Evolutionary conservation across 257 asterid genomes (phyloP).

Genomic region (Solanum peruvianum): DNA sequence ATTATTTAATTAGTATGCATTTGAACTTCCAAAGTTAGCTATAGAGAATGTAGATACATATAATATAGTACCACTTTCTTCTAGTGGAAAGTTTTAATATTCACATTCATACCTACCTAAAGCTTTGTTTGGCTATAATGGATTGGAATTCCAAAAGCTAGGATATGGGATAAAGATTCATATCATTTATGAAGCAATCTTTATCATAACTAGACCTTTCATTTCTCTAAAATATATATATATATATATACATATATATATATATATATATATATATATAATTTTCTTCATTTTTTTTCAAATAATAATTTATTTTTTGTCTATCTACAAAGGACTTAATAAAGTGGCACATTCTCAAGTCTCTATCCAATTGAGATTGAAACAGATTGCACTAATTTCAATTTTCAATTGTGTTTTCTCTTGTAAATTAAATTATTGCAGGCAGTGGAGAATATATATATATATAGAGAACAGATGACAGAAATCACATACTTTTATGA

Average conservation of each 20-base stretch:
- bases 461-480: too few species aligned
- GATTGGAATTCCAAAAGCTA: constrained; percentile 1
- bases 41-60: background rate
- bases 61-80: background rate
- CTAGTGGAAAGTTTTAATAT: background rate
- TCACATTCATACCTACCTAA: constrained; percentile 5
- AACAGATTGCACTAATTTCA: background rate
- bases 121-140: constrained; percentile 3
- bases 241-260: too few species aligned
- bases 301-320: background rate
- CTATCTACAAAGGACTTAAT: background rate
- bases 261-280: background rate
- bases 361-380: background rate
- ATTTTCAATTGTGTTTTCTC: background rate
- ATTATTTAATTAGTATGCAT: background rate
- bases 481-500: too few species aligned
- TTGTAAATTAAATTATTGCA: background rate
- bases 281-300: background rate
- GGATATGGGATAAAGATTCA: background rate
- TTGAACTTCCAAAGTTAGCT: background rate
- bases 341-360: background rate
- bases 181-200: constrained; percentile 14
- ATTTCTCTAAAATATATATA: background rate
- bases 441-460: too few species aligned
- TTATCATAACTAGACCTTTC: constrained; percentile 3